Conservation (phyloP, 148 eudicot genomes). For the Persicaria maculosa region DNA sequence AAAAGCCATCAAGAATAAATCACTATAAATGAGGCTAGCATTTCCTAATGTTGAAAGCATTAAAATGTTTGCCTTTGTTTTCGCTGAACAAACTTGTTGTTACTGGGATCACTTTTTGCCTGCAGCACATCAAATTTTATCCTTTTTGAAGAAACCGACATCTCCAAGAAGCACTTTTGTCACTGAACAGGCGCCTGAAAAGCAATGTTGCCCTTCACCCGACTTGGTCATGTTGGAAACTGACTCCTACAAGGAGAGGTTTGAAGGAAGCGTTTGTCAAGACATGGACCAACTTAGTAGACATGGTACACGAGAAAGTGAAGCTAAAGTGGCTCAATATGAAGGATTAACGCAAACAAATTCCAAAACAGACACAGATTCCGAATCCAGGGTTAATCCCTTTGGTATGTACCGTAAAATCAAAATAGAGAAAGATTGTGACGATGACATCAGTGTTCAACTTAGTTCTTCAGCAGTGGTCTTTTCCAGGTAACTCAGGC, state of each 20-base stretch:
- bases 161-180: constrained; percentile 18
- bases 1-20: too few relatives aligned
- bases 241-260: constrained; percentile 12
- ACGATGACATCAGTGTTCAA: constrained; percentile 13
- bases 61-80: background rate
- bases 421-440: constrained; percentile 12
- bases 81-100: background rate
- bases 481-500: constrained; percentile 14
- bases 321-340: constrained; percentile 12
- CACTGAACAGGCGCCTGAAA: constrained; percentile 17
- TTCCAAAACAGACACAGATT: constrained; percentile 10
- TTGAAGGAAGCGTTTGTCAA: background rate
- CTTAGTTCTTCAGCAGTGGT: constrained; percentile 8
- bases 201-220: constrained; percentile 25
- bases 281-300: constrained; percentile 22
- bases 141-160: constrained; percentile 50
- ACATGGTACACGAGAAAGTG: constrained; percentile 16
- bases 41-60: background rate
- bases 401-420: constrained; percentile 15
- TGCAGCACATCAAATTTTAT: constrained; percentile 66
- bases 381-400: constrained; percentile 12
- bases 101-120: background rate
- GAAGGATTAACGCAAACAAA: constrained; percentile 16
- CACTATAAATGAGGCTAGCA: background rate
- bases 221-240: constrained; percentile 18